A percentile compares a stretch with the other conserved stretches of the same genome.
Evolutionary conservation across 164 flowering plant species (phyloP).

Genomic region (Vitis amurensis): DNA sequence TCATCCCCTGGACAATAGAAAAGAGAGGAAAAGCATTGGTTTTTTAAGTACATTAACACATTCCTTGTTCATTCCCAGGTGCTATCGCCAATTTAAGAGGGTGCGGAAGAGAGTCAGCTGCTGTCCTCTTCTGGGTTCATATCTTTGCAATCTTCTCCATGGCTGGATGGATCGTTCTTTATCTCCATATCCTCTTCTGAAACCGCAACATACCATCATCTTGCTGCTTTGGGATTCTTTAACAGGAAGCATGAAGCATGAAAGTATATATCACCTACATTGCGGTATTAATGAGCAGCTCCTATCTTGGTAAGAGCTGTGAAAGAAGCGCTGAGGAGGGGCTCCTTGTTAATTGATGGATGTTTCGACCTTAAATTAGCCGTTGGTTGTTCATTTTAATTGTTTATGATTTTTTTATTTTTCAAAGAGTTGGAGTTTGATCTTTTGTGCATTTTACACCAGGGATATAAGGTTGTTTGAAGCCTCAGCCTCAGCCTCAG

Average conservation of each 20-base stretch:
- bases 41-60: no score
- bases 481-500: no score
- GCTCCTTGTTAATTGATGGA: background rate
- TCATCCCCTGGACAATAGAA: background rate
- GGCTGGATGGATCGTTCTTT: conserved; percentile 92
- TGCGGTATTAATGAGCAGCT: background rate
- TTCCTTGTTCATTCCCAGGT: conserved; percentile 41
- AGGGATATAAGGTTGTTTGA: no score
- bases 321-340: background rate
- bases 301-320: background rate
- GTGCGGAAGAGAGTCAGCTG: conserved; percentile 92
- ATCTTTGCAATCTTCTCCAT: conserved; percentile 88
- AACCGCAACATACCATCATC: background rate
- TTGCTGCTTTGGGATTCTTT: background rate
- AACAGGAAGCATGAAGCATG: background rate
- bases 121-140: conserved; percentile 96
- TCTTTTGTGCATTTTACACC: no score
- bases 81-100: conserved; percentile 94
- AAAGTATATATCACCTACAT: background rate
- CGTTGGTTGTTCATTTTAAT: no score
- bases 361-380: no score
- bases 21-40: background rate
- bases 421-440: no score
- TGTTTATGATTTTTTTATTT: no score
- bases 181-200: conserved; percentile 68